These are phyloP conservation scores for Neocatenulostroma microsporum DNA, from an alignment of 2,329 filamentous ascomycete genomes.

Conservation along the genomic window DNA sequence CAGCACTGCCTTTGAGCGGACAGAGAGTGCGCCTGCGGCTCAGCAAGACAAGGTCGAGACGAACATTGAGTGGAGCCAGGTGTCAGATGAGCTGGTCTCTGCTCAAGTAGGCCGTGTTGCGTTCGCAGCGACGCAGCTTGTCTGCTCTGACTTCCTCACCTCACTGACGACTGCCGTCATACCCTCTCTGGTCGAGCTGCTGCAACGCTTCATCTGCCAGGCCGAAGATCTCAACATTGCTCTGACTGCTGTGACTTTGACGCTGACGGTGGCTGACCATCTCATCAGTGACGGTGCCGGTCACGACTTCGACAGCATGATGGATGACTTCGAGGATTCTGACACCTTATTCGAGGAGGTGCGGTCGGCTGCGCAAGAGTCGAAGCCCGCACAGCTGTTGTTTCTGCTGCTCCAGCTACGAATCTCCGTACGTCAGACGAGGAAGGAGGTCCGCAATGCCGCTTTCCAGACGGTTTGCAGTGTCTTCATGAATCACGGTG, in stretches of 20 bases:
- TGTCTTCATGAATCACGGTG: constrained; percentile 86
- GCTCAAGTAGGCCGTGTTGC: constrained; percentile 73
- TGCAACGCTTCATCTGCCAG: constrained; percentile 84
- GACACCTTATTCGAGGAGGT: constrained; percentile 19
- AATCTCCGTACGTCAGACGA: constrained; percentile 61
- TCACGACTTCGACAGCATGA: constrained; percentile 26
- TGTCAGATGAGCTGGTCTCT: constrained; percentile 44
- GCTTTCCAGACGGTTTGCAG: constrained; percentile 84
- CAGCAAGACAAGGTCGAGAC: constrained; percentile 11
- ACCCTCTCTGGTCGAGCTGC: constrained; percentile 75
- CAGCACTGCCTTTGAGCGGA: constrained; percentile 62
- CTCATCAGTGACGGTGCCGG: constrained; percentile 48
- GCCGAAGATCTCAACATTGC: constrained; percentile 91
- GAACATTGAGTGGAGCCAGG: constrained; percentile 21
- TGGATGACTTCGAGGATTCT: constrained; percentile 13
- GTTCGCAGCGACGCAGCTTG: constrained; percentile 81
- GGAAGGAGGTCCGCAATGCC: constrained; percentile 72
- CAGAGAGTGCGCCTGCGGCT: constrained; percentile 7
- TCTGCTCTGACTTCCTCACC: constrained; percentile 87
- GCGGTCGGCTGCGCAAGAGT: constrained; percentile 8
- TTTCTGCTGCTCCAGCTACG: constrained; percentile 64
- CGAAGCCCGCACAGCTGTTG: constrained; percentile 62
- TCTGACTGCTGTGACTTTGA: constrained; percentile 89
- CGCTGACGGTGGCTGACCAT: constrained; percentile 92
- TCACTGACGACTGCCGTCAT: constrained; percentile 61